A percentile compares a stretch with the other conserved stretches of the same genome.
Evolutionary conservation across 2,329 filamentous ascomycete genomes (phyloP).

Genomic region (Penicillium sp.): DNA sequence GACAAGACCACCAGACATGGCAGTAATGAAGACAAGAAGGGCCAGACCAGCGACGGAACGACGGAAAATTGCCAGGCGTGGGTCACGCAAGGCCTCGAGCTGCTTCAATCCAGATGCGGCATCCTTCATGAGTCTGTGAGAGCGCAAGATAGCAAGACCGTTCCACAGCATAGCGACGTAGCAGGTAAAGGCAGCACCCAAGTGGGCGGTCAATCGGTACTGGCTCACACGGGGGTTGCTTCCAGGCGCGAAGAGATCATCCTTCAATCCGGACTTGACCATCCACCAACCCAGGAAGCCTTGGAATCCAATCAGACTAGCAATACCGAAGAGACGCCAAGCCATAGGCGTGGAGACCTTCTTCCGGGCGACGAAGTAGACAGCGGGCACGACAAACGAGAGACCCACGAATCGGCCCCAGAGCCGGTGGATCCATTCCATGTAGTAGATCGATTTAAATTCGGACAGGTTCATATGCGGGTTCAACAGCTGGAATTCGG

Average conservation of each 20-base stretch:
- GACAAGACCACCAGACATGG: conserved; percentile 90
- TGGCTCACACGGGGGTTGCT: conserved; percentile 91
- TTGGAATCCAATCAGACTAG: conserved; percentile 87
- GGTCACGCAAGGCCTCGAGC: conserved; percentile 63
- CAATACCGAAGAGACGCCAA: conserved; percentile 75
- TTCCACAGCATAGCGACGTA: conserved; percentile 94
- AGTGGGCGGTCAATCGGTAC: conserved; percentile 86
- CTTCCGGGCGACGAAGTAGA: conserved; percentile 82
- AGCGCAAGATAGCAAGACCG: conserved; percentile 79
- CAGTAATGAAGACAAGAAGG: conserved; percentile 79
- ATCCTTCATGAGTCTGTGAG: conserved; percentile 68
- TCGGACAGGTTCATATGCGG: conserved; percentile 88
- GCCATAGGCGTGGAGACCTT: conserved; percentile 79
- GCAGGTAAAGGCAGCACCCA: conserved; percentile 87
- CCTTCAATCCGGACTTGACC: conserved; percentile 94
- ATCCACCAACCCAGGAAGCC: conserved; percentile 99
- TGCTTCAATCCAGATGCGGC: conserved; percentile 63
- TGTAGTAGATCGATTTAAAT: conserved; percentile 99
- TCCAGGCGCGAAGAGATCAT: conserved; percentile 90
- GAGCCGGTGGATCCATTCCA: conserved; percentile 96
- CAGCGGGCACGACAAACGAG: conserved; percentile 81
- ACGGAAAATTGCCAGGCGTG: conserved; percentile 72
- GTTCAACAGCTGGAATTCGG: conserved; percentile 90
- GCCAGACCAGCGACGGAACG: conserved; percentile 70
- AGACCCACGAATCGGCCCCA: conserved; percentile 93